Base-by-base conservation (phyloP, 495 filamentous ascomycete species). In the Niebla homalea region DNA sequence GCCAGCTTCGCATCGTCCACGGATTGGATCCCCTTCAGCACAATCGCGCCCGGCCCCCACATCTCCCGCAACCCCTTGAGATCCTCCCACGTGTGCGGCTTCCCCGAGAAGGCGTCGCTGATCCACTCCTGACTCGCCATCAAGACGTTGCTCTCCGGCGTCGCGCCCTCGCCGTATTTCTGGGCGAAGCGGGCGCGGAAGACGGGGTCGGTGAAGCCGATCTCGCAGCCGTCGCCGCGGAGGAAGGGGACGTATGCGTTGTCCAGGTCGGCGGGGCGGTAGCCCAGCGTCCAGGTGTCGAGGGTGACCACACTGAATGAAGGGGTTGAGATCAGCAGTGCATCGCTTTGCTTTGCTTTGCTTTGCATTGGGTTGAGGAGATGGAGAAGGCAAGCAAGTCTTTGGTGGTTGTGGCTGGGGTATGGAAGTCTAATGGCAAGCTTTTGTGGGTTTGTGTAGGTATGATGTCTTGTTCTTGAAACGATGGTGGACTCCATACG, bases 201-300 rank as follows among this genome's bases (percentile, higher is more conserved):
- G 1, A 80, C 76, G 0, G 81, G 79, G 57, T 85, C 83, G 5
- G 69, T 67, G 35, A 72, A 69, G 21, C 68, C 68, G 35, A 68
- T 60, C 43, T 72, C 58, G 49, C 63, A 66, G 2, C 69, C 70
- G n/a, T 69, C 51, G 4, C 69, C 70, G 26, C 57, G 63, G 51
- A 70, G 61, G 60, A 60, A 79, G 39, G 66, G 83, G 61, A 62
- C 52, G 47, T 76, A 83, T 25, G 68, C 80, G 25, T 74, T 72
- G 55, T 84, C 81, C 21, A 85, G 66, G 59, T 85, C 81, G 1
- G 66, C 68, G 0, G 80, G 83, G 41, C 81, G 68, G 81, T 78
- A 82, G 12, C 69, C 65, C 29, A 82, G 62, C 8, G 66, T 67
- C 46, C 68, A 78, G 1, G 77, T 81, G 60, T 85, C 81, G 0